These are phyloP conservation scores for Cucumis hystrix DNA, from an alignment of 306 rosid species.

Conservation along the genomic window DNA sequence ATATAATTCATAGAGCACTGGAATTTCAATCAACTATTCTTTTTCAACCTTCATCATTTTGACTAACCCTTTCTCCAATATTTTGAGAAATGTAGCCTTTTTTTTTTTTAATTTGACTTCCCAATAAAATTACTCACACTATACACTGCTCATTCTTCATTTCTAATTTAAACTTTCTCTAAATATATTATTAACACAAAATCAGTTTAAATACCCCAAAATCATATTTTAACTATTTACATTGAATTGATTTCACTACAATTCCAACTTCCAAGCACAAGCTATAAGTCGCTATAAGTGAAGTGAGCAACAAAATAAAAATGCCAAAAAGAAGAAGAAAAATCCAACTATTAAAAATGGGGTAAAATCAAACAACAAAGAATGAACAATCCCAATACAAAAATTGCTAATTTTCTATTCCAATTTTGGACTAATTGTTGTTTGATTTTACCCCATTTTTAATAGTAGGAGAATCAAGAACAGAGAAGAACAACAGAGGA, in stretches of 20 bases:
- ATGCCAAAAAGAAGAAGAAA: neutral
- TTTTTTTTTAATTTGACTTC: neutral
- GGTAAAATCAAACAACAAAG: neutral
- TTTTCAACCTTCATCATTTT: neutral
- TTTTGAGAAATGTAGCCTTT: too few species aligned
- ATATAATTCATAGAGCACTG: neutral
- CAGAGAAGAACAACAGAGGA: conserved; percentile 86
- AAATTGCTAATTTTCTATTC: neutral
- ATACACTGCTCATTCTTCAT: neutral
- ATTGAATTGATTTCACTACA: neutral
- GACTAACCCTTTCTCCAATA: neutral
- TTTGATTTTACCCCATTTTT: too few species aligned
- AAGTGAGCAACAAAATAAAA: neutral
- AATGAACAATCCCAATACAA: neutral
- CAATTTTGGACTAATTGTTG: neutral
- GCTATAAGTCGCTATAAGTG: too few species aligned
- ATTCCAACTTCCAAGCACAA: neutral
- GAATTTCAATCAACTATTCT: neutral
- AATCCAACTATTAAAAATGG: neutral
- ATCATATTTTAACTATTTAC: neutral
- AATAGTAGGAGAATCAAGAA: conserved; percentile 28
- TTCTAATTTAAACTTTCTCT: too few species aligned
- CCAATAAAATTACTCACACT: neutral
- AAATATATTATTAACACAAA: too few species aligned
- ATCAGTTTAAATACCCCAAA: too few species aligned